phyloP scores from a whole-genome alignment of 2,329 filamentous ascomycete genomes.

The Hortaea werneckii region DNA sequence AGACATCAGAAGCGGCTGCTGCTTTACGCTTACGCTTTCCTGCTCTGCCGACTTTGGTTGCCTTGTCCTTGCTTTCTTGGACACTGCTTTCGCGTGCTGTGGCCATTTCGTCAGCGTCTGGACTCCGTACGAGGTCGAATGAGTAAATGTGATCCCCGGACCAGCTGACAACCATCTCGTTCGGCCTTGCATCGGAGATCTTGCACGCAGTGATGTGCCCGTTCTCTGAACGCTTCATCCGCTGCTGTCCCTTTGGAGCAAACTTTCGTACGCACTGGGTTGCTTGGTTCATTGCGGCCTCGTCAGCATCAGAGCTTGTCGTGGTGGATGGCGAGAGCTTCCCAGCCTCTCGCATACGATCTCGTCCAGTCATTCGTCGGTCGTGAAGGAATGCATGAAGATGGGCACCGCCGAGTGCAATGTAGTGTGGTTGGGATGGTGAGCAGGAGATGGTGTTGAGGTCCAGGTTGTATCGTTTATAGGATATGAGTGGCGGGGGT shows the following conservation, averaged over 20 bases:
- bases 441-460: conserved; percentile 61
- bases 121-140: conserved; percentile 52
- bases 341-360: conserved; percentile 45
- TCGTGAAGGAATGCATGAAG: conserved; percentile 61
- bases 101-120: conserved; percentile 36
- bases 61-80: conserved; percentile 11
- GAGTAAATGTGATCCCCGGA: conserved; percentile 50
- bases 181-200: conserved; percentile 58
- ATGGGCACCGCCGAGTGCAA: conserved; percentile 58
- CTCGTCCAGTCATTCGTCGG: conserved; percentile 55
- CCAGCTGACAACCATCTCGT: conserved; percentile 60
- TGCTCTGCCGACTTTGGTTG: conserved; percentile 11
- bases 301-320: conserved; percentile 34
- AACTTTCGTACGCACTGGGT: conserved; percentile 58
- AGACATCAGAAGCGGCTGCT: background rate
- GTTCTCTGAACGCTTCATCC: conserved; percentile 44
- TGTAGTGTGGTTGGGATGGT: conserved; percentile 57
- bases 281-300: conserved; percentile 47
- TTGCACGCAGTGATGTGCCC: conserved; percentile 62
- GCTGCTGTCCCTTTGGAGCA: conserved; percentile 49
- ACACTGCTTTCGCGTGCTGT: conserved; percentile 10
- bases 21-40: conserved; percentile 3
- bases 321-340: conserved; percentile 33
- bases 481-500: conserved; percentile 54
- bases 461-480: conserved; percentile 50